phyloP scores from a whole-genome alignment of 495 filamentous ascomycete genomes.

The Trypethelium eluteriae region DNA sequence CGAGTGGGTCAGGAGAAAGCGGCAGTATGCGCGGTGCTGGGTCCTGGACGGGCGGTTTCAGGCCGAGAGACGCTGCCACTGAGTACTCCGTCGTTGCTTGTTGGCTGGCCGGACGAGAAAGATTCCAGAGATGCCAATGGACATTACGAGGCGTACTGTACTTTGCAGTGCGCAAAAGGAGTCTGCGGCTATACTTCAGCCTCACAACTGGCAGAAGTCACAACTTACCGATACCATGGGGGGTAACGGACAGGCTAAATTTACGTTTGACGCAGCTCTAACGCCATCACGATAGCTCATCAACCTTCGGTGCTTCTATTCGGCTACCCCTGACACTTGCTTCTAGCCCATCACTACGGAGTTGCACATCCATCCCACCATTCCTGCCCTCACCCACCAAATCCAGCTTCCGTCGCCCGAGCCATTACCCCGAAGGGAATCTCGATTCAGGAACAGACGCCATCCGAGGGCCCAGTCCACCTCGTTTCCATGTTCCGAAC shows the following conservation, averaged over 20 bases:
- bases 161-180: too few species aligned
- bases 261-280: constrained; percentile 6
- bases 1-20: constrained; percentile 9
- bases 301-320: too few species aligned
- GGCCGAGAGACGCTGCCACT: not conserved
- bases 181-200: too few species aligned
- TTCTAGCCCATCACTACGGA: too few species aligned
- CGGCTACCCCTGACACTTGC: too few species aligned
- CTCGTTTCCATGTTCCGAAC: not conserved
- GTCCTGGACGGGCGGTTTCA: not conserved
- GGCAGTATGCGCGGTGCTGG: too few species aligned
- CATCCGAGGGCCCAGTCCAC: not conserved
- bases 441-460: not conserved
- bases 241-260: not conserved
- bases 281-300: not conserved
- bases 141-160: not conserved
- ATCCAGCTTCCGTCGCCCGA: not conserved
- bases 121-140: not conserved
- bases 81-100: not conserved
- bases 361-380: too few species aligned
- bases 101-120: not conserved
- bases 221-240: not conserved
- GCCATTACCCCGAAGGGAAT: not conserved
- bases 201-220: not conserved
- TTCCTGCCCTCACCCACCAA: not conserved